phyloP scores from a whole-genome alignment of 164 flowering plant genomes.

The Vitis labrusca region DNA sequence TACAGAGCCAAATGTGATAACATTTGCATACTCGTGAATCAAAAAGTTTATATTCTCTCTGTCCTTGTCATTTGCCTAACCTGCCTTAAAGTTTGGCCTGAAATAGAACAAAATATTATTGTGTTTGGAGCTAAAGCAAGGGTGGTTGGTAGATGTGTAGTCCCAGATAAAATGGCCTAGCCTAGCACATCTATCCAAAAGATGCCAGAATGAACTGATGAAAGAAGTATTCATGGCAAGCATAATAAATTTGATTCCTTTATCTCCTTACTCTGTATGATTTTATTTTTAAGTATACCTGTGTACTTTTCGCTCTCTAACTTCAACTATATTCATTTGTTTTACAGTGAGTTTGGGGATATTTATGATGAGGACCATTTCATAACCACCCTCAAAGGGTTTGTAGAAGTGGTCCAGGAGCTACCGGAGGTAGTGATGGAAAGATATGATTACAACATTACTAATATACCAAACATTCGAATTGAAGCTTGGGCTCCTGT shows the following conservation, averaged over 20 bases:
- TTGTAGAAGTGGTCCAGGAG: constrained; percentile 62
- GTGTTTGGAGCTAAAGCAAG: background rate
- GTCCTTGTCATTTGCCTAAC: background rate
- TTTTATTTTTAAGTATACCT: background rate
- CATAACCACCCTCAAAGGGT: constrained; percentile 47
- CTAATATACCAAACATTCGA: constrained; percentile 43
- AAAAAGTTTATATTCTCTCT: background rate
- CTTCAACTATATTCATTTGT: background rate
- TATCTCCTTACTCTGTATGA: background rate
- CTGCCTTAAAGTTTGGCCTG: background rate
- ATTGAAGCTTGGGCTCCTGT: constrained; percentile 71
- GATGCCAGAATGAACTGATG: background rate
- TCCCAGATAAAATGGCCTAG: background rate
- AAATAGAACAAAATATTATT: background rate
- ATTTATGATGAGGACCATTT: constrained; percentile 75
- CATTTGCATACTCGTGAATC: background rate
- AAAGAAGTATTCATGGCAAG: background rate
- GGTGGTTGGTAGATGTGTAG: background rate
- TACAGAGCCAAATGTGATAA: background rate
- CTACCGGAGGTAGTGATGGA: constrained; percentile 59
- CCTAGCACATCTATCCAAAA: background rate
- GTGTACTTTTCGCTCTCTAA: background rate
- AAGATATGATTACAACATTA: constrained; percentile 53
- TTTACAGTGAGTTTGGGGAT: constrained; percentile 63
- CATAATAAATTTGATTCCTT: background rate